Base-by-base conservation (phyloP, 768 basidiomycete species). In the Leccinum sublutescens region DNA sequence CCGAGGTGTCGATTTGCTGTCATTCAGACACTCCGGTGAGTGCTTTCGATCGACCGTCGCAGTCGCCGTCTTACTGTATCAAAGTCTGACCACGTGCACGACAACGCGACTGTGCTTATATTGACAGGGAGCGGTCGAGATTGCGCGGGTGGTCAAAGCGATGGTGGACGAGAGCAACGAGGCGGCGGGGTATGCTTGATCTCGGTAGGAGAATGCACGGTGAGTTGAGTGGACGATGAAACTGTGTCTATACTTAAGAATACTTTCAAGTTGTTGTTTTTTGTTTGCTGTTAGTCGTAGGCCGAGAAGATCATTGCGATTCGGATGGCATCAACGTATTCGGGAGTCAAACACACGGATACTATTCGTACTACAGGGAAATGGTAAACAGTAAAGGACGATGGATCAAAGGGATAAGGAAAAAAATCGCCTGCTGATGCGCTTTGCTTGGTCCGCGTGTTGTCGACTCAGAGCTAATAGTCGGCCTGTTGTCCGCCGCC, bases 11-110 rank as follows among this genome's bases (percentile, higher is more conserved):
- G 4, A 86, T 87, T 21, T 87, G 85, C 56, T 83, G 82, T 59
- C 86, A 87, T 66, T 86, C 84, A 0, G 85, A 87, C 57, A 86
- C 83, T 1, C 84, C 86, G 1, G 82, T 86, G 40, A 66, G 83
- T 67, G 56, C 11, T 45, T 8, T 17, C 17, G 17, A n/a, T n/a
- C 17, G 15, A 3, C 11, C 15, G n/a, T 40, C 50, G 2, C 8
- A 4, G 5, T 10, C 49, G 1, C 5, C 12, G 8, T 8, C 21
- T 4, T 14, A 49, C 52, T 27, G 36, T 33, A 33, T 63, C 9
- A 2, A 38, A 45, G n/a, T 5, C n/a, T 52, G 52, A 62, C 15
- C 15, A 43, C 2, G 23, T 23, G 23, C 21, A 10, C 40, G 17
- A n/a, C 3, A 43, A 43, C 5, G 40, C 10, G 40, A 43, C 43